Percentiles rank a stretch among this genome's conserved stretches.
phyloP scores from a whole-genome alignment of 2,329 filamentous ascomycete species.

The Aspergillus fumigatiaffinis region DNA sequence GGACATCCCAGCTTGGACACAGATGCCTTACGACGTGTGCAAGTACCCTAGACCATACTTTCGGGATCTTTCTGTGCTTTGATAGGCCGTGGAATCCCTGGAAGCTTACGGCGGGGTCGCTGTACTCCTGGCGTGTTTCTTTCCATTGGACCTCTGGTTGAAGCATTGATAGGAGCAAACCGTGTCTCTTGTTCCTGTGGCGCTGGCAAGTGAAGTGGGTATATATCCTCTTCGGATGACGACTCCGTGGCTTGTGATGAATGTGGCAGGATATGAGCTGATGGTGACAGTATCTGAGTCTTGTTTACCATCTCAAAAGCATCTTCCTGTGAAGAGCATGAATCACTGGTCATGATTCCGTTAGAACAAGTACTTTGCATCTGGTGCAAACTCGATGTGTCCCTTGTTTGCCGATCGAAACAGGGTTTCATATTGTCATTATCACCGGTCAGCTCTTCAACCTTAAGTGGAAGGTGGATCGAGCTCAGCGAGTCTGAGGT shows the following conservation, averaged over 20 bases:
- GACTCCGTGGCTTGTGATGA: neutral
- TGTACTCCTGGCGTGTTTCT: neutral
- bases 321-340: neutral
- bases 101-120: neutral
- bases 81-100: neutral
- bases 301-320: neutral
- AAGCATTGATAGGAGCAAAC: neutral
- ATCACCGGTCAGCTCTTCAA: conserved; percentile 73
- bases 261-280: neutral
- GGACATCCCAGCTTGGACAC: neutral
- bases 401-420: conserved; percentile 51
- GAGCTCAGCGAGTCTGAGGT: conserved; percentile 58
- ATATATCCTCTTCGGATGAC: neutral
- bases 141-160: neutral
- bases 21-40: neutral
- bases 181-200: neutral
- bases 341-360: neutral
- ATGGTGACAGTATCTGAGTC: neutral
- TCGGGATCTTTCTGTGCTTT: neutral
- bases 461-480: conserved; percentile 62
- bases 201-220: neutral
- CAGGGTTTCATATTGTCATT: conserved; percentile 73
- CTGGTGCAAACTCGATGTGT: neutral
- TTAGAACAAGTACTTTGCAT: neutral
- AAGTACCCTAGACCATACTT: neutral